These are phyloP conservation scores for Apophysomyces trapeziformis DNA, from an alignment of 371 early-diverging fungal genomes.

Conservation along the genomic window DNA sequence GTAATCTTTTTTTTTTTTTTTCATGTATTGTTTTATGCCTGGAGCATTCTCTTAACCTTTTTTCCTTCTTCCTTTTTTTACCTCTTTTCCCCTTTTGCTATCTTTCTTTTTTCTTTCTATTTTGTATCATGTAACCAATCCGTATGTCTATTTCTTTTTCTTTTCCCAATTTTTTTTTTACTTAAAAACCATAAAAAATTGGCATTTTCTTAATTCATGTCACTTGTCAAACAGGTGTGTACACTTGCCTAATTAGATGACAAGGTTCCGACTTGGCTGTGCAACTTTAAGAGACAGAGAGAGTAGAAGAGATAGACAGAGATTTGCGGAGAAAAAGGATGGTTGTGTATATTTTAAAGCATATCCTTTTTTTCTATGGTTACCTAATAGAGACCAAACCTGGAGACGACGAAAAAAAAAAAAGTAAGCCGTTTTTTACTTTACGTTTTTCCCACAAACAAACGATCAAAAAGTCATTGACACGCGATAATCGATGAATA, in stretches of 20 bases:
- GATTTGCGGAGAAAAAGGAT: too few relatives aligned
- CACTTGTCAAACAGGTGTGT: conserved; percentile 12
- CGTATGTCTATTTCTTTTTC: neutral
- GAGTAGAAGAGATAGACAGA: too few relatives aligned
- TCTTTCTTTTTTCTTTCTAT: neutral
- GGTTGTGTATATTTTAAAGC: too few relatives aligned
- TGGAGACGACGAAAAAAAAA: too few relatives aligned
- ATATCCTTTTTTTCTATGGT: too few relatives aligned
- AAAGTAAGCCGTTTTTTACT: neutral
- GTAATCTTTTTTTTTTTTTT: neutral
- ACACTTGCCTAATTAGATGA: conserved; percentile 2
- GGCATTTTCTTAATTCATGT: conserved; percentile 8
- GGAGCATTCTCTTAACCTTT: conserved; percentile 3
- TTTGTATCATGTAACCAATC: conserved; percentile 6
- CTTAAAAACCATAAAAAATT: neutral
- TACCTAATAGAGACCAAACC: too few relatives aligned
- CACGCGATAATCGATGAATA: neutral
- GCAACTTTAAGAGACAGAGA: conserved; percentile 1
- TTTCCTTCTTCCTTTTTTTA: conserved; percentile 11
- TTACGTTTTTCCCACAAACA: conserved; percentile 2
- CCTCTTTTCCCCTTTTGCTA: neutral
- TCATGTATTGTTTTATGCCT: neutral
- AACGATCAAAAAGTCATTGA: conserved; percentile 1
- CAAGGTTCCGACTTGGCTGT: conserved; percentile 12
- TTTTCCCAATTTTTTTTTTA: too few relatives aligned